phyloP scores from a whole-genome alignment of 2,329 filamentous ascomycete species.

The Metarhizium album region DNA sequence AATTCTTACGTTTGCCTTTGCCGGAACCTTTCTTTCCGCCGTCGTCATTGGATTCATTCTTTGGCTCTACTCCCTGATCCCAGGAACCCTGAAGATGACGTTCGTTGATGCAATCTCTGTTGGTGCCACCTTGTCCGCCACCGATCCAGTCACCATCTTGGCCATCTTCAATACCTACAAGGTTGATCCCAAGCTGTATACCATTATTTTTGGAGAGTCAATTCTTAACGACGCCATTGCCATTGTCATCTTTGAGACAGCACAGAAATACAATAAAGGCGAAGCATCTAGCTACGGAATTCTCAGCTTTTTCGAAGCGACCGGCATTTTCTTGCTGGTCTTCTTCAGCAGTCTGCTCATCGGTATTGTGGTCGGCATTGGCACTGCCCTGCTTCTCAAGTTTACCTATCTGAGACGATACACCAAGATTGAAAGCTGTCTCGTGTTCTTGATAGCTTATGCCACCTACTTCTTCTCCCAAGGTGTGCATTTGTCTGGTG shows the following conservation, averaged over 20 bases:
- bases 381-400: constrained; percentile 80
- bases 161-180: constrained; percentile 99
- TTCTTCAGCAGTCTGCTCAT: constrained; percentile 93
- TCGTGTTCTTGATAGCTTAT: constrained; percentile 89
- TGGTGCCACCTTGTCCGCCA: constrained; percentile 90
- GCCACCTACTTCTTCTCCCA: constrained; percentile 98
- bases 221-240: constrained; percentile 97
- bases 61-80: constrained; percentile 79
- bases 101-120: constrained; percentile 97
- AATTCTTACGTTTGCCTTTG: constrained; percentile 95
- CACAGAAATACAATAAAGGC: constrained; percentile 79
- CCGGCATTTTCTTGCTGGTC: constrained; percentile 87
- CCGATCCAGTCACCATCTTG: constrained; percentile 92
- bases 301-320: constrained; percentile 77
- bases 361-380: constrained; percentile 76
- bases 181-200: constrained; percentile 97
- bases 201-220: constrained; percentile 95
- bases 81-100: constrained; percentile 70
- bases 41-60: constrained; percentile 86
- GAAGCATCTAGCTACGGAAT: constrained; percentile 62
- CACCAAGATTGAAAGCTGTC: constrained; percentile 92
- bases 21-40: constrained; percentile 92
- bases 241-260: constrained; percentile 97
- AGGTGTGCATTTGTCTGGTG: constrained; percentile 90
- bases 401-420: constrained; percentile 88